These are phyloP conservation scores for Abrus precatorius DNA, from an alignment of 306 rosid genomes.

Conservation along the genomic window DNA sequence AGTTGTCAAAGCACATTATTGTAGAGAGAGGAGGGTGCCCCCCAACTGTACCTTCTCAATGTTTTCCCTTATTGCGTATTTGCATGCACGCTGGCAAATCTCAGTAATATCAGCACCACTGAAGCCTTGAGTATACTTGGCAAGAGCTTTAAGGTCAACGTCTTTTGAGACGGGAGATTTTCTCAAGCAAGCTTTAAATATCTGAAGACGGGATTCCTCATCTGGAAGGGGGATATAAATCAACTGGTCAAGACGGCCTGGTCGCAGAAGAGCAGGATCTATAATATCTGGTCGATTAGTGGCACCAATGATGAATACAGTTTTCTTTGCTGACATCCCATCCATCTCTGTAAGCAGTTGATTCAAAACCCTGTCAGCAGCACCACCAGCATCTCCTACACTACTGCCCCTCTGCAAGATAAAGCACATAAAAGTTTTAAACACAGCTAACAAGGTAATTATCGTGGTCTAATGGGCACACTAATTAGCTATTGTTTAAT, in stretches of 20 bases:
- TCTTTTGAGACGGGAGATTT: constrained; percentile 92
- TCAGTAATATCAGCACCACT: constrained; percentile 99
- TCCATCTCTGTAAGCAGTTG: constrained; percentile 98
- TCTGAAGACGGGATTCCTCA: constrained; percentile 88
- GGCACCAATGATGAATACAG: constrained; percentile 96
- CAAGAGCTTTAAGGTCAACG: constrained; percentile 91
- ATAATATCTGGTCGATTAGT: constrained; percentile 97
- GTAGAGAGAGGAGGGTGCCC: constrained; percentile 35
- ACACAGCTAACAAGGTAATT: constrained; percentile 23
- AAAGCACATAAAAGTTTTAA: constrained; percentile 40
- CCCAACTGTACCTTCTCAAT: constrained; percentile 80
- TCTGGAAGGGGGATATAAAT: constrained; percentile 98
- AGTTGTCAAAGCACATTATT: not conserved
- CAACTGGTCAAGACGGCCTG: constrained; percentile 98
- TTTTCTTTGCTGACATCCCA: constrained; percentile 98
- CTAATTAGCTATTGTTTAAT: not conserved
- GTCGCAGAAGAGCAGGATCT: constrained; percentile 97
- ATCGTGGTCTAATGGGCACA: not conserved
- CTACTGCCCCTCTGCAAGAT: constrained; percentile 90
- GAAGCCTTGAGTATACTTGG: constrained; percentile 97
- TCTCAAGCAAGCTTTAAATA: constrained; percentile 92
- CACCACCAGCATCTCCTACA: constrained; percentile 98
- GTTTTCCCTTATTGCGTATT: constrained; percentile 96
- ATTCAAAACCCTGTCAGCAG: constrained; percentile 97
- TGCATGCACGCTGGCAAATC: constrained; percentile 96